Evolutionary conservation across 331 rosid genomes (phyloP), one percentile per base, ranked within the genome.

Genomic region (Dryas integrifolia): DNA sequence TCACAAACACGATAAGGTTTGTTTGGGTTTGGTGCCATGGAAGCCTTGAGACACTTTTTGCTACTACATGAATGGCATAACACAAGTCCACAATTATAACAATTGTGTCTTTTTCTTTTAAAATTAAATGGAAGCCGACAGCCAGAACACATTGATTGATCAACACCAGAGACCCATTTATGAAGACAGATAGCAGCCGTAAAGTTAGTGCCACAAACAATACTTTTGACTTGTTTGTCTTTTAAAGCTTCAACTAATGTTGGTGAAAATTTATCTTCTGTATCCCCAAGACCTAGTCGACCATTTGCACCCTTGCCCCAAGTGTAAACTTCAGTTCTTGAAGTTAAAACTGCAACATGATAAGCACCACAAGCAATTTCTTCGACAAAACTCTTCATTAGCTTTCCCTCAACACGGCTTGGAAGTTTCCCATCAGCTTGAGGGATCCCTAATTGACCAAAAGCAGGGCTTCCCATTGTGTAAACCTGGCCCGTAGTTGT

Each of bases 281-380:
- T 67, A 73, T 83, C 82, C 53, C 84, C 79, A 49, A 72, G 84
- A 45, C 86, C 86, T 58, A 83, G 72, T 24, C 79, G 81, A 72
- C 86, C 86, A 79, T 79, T 83, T 65, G 81, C 84, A 52, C 86
- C 86, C 81, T 79, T 83, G 72, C 84, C 86, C 86, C 86, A 83
- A 55, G 84, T 83, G 69, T 75, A 83, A 47, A 82, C 86, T 56
- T 82, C 86, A 60, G 83, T 75, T 75, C 72, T 82, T 4, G 86
- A 78, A 71, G 81, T 82, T 66, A 82, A 74, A 51, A 75, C 86
- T 26, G 86, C 86, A 75, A 82, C 78, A 75, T 82, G 86, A 75
- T 79, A 60, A 75, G 81, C 77, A 64, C 86, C 83, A 66, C 86
- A 78, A 70, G 81, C 83, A 51, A 83, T 83, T 64, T 83, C 86